phyloP scores from a whole-genome alignment of 169 alveolate genomes.

The Plasmodium knowlesi region DNA sequence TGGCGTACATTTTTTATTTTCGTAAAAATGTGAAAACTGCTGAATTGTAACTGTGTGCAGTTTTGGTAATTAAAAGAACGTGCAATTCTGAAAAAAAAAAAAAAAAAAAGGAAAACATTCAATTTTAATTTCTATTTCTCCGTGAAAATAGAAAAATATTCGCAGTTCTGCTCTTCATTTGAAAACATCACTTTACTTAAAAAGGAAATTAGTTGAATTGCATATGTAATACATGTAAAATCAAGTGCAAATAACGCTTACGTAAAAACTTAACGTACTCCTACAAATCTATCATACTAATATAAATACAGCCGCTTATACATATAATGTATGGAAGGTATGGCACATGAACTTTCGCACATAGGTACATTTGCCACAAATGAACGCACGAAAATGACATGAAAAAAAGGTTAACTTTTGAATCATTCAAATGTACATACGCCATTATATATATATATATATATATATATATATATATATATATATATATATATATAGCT shows the following conservation, averaged over 20 bases:
- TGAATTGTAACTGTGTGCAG: constrained; percentile 60
- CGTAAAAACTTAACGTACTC: constrained; percentile 9
- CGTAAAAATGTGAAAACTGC: constrained; percentile 22
- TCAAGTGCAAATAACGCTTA: neutral
- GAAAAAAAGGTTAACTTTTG: neutral
- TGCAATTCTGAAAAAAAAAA: neutral
- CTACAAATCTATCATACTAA: neutral
- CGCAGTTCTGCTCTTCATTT: constrained; percentile 4
- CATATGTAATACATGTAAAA: constrained; percentile 7
- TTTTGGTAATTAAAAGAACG: constrained; percentile 14
- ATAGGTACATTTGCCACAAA: neutral
- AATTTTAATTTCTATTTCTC: constrained; percentile 17
- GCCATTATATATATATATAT: no score
- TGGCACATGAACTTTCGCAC: neutral
- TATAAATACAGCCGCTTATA: neutral
- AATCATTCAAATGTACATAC: constrained; percentile 5
- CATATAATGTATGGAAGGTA: neutral
- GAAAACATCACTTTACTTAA: neutral
- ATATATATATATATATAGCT: constrained; percentile 7
- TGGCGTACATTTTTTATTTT: constrained; percentile 5
- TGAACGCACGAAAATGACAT: neutral
- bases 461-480: no score
- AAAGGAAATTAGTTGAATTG: neutral
- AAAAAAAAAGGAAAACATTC: constrained; percentile 6
- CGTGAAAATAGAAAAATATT: neutral